Evolutionary conservation across 75 land plant genomes (phyloP).

Genomic region (Isoetes taiwanensis): DNA sequence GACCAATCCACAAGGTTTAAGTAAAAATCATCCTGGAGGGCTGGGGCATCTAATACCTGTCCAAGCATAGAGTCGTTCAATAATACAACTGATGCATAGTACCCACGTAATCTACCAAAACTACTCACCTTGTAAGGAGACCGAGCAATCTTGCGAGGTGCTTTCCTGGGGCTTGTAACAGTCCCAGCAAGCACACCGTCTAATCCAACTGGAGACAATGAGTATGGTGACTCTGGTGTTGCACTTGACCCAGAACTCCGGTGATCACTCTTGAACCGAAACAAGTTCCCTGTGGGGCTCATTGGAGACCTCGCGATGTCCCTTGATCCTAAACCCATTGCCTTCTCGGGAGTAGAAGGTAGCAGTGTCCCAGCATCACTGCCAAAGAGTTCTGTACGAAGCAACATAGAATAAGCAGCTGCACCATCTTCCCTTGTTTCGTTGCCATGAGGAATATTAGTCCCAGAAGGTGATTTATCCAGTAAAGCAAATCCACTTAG

Average conservation of each 20-base stretch:
- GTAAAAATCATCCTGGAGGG: slow-evolving; percentile 2
- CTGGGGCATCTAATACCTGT: neutral
- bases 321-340: slow-evolving; percentile 16
- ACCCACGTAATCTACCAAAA: neutral
- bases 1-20: slow-evolving; percentile 3
- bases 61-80: neutral
- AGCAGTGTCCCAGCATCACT: slow-evolving; percentile 32
- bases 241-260: slow-evolving; percentile 20
- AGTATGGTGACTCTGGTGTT: slow-evolving; percentile 43
- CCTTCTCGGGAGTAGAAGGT: slow-evolving; percentile 37
- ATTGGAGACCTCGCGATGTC: slow-evolving; percentile 39
- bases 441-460: slow-evolving; percentile 4
- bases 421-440: slow-evolving; percentile 56
- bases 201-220: slow-evolving; percentile 31
- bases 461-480: slow-evolving; percentile 47
- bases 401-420: slow-evolving; percentile 61
- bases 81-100: neutral
- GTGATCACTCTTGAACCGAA: slow-evolving; percentile 73
- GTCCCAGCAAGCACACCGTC: slow-evolving; percentile 39
- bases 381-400: slow-evolving; percentile 76
- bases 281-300: slow-evolving; percentile 67
- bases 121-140: slow-evolving; percentile 68
- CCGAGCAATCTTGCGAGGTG: slow-evolving; percentile 61
- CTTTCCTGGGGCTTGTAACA: slow-evolving; percentile 41
- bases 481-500: slow-evolving; percentile 58